These are phyloP conservation scores for Venturia asperata DNA, from an alignment of 2,329 filamentous ascomycete genomes.

Conservation along the genomic window DNA sequence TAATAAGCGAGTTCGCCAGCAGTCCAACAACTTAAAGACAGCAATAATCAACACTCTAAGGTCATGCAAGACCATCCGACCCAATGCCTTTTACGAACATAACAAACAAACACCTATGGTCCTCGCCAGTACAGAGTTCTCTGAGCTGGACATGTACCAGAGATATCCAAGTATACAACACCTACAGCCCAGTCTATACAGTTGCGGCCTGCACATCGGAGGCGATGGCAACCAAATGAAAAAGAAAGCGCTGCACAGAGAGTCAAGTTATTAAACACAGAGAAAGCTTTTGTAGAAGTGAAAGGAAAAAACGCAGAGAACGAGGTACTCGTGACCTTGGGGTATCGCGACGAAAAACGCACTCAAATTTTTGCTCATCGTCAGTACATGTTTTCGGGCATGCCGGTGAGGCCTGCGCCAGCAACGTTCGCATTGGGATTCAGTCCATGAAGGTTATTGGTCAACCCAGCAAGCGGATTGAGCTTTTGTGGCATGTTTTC, in stretches of 20 bases:
- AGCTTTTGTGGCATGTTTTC: conserved; percentile 54
- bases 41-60: not conserved
- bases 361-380: not conserved
- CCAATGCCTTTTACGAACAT: not conserved
- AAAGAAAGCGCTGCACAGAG: not conserved
- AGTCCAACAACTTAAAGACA: not conserved
- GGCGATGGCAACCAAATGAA: not conserved
- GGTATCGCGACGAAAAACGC: not conserved
- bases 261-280: not conserved
- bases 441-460: conserved; percentile 28
- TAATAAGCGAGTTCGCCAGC: not conserved
- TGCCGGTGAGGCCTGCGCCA: conserved; percentile 48
- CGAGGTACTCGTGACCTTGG: not conserved
- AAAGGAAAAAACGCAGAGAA: not conserved
- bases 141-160: not conserved
- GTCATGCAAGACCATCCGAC: not conserved
- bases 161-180: not conserved
- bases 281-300: not conserved
- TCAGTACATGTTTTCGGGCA: conserved; percentile 25
- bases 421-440: conserved; percentile 42
- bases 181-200: not conserved
- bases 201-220: not conserved
- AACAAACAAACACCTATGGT: not conserved
- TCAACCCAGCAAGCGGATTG: conserved; percentile 20
- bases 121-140: not conserved